These are phyloP conservation scores for Neurospora sp. DNA, from an alignment of 495 filamentous ascomycete genomes.

Conservation along the genomic window DNA sequence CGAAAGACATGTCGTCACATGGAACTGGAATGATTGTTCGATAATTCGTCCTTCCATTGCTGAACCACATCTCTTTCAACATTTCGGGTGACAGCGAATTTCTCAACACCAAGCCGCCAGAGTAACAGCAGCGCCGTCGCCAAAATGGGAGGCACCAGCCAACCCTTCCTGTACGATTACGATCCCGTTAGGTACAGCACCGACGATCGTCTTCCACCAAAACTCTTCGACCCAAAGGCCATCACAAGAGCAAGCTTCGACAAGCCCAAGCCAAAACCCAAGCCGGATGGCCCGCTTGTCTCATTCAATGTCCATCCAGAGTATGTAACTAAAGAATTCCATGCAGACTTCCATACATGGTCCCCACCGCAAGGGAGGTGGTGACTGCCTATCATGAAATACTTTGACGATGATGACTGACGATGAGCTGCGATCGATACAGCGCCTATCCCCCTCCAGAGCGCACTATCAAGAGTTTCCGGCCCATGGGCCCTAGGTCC, in stretches of 20 bases:
- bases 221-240: constrained; percentile 71
- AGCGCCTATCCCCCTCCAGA: constrained; percentile 1
- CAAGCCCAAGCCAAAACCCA: constrained; percentile 51
- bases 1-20: neutral
- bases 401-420: neutral
- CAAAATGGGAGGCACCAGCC: constrained; percentile 48
- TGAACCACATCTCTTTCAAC: neutral
- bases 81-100: neutral
- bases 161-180: constrained; percentile 63
- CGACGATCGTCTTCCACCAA: constrained; percentile 40
- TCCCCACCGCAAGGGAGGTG: neutral
- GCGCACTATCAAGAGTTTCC: constrained; percentile 15
- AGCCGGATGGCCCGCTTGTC: constrained; percentile 63
- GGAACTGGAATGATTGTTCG: neutral
- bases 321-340: constrained; percentile 38
- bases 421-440: neutral
- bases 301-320: constrained; percentile 76
- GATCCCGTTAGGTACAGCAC: constrained; percentile 35
- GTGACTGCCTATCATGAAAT: neutral
- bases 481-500: constrained; percentile 58
- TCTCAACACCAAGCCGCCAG: neutral
- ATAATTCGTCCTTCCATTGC: neutral
- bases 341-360: constrained; percentile 1
- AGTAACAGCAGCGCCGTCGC: neutral
- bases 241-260: constrained; percentile 63